Evolutionary conservation across 2,329 filamentous ascomycete species (phyloP).

Genomic region (Coniochaeta ligniaria): DNA sequence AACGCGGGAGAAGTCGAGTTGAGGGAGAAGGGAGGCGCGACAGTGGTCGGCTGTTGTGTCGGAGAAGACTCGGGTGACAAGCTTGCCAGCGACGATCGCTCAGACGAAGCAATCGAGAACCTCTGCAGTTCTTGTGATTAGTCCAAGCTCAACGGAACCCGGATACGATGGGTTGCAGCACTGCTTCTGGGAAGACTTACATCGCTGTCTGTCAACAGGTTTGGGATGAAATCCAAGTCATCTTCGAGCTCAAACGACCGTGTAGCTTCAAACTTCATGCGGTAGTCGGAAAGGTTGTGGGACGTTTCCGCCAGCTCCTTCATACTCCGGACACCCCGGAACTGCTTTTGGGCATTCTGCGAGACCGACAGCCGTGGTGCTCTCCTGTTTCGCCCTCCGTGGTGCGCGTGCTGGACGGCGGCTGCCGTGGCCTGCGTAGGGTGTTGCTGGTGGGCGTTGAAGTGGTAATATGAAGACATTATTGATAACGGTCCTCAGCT

Average conservation of each 20-base stretch:
- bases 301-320: constrained; percentile 75
- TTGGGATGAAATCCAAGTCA: constrained; percentile 91
- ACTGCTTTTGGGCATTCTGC: constrained; percentile 81
- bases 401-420: constrained; percentile 64
- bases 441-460: constrained; percentile 51
- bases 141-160: constrained; percentile 6
- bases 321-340: constrained; percentile 75
- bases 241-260: constrained; percentile 94
- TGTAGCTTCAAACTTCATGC: constrained; percentile 81
- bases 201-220: constrained; percentile 86
- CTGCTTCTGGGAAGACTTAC: constrained; percentile 46
- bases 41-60: constrained; percentile 76
- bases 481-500: constrained; percentile 2
- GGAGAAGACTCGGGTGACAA: constrained; percentile 90
- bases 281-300: constrained; percentile 68
- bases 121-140: constrained; percentile 45
- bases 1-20: constrained; percentile 61
- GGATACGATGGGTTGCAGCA: background rate
- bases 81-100: constrained; percentile 90
- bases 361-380: constrained; percentile 72
- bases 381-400: constrained; percentile 78
- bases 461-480: constrained; percentile 61
- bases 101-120: constrained; percentile 81
- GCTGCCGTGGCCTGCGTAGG: constrained; percentile 46
- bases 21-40: constrained; percentile 70